Evolutionary conservation across 768 basidiomycete genomes (phyloP).

Genomic region (Terana coerulea): DNA sequence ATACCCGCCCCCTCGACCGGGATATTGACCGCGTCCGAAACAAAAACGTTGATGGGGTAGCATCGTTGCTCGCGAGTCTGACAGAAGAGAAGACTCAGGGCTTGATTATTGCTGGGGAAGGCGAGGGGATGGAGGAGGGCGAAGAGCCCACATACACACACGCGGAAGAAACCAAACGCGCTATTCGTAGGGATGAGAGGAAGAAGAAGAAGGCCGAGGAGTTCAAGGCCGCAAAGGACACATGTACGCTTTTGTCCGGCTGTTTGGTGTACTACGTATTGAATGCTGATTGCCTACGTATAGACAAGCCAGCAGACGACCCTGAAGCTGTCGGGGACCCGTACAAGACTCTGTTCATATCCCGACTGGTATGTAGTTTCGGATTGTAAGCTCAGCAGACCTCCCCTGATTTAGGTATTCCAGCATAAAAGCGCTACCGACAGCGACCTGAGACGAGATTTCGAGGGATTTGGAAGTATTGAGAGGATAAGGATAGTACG

Average conservation of each 20-base stretch:
- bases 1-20: conserved; percentile 77
- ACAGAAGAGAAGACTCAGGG: conserved; percentile 74
- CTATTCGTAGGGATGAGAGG: conserved; percentile 72
- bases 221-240: conserved; percentile 78
- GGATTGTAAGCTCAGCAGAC: not conserved
- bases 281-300: conserved; percentile 8
- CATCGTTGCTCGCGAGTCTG: conserved; percentile 62
- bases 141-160: conserved; percentile 79
- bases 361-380: conserved; percentile 61
- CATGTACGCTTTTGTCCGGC: conserved; percentile 54
- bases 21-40: conserved; percentile 71
- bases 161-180: conserved; percentile 79
- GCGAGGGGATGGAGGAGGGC: conserved; percentile 77
- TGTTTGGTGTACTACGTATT: conserved; percentile 2
- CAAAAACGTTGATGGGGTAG: conserved; percentile 79
- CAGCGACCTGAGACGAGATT: conserved; percentile 88
- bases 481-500: conserved; percentile 92
- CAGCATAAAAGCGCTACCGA: conserved; percentile 93
- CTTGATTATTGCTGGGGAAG: conserved; percentile 52
- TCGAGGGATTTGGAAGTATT: conserved; percentile 92
- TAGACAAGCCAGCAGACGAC: conserved; percentile 94
- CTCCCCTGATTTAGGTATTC: conserved; percentile 14
- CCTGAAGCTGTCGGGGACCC: conserved; percentile 90
- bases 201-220: conserved; percentile 73
- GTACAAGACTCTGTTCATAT: conserved; percentile 97